Base-by-base conservation (phyloP, 2,329 filamentous ascomycete genomes). In the Microdochium nivale region DNA sequence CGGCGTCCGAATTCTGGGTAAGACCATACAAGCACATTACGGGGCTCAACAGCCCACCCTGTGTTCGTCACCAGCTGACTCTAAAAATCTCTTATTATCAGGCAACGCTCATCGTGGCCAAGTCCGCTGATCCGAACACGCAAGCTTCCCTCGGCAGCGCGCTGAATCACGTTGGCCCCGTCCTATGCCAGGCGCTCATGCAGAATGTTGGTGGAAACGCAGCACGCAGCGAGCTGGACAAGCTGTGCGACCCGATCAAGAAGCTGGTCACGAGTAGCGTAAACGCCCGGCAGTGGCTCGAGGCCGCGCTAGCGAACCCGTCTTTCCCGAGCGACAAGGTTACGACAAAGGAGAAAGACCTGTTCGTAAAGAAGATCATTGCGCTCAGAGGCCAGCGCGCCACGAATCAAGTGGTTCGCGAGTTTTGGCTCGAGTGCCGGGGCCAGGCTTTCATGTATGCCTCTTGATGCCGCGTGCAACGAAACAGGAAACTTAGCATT, bases 1-100 rank as follows among this genome's bases (percentile, higher is more conserved):
- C 86, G 2, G 80, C 88, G 1, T 80, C 84, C 9, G 81, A 86
- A 25, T 88, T 95, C 55, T 94, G 89, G 87, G 83, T 86, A 68
- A 58, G 75, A 62, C 49, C 27, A 5, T 11, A 30, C 5, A 11
- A 30, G 5, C 27, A 30, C 52, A 25, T 11, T 16, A 3, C 21
- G 43, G 23, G 33, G 21, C 10, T 24, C 30, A 49, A 32, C 27
- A 25, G 30, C 40, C 30, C 33, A 16, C 27, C 30, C 21, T 49
- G 51, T 32, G 35, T 33, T 25, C n/a, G 33, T 48, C 37, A 52
- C 13, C 11, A 51, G 11, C 14, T 40, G 50, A 24, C 33, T 13
- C 48, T 57, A 47, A 59, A 48, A 23, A 13, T 3, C 30, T 25
- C 53, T 57, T 56, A 51, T 57, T 33, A 35, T 13, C 48, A 84